Conservation (phyloP, 2,329 filamentous ascomycete species). For the Microdochium bolleyi region DNA sequence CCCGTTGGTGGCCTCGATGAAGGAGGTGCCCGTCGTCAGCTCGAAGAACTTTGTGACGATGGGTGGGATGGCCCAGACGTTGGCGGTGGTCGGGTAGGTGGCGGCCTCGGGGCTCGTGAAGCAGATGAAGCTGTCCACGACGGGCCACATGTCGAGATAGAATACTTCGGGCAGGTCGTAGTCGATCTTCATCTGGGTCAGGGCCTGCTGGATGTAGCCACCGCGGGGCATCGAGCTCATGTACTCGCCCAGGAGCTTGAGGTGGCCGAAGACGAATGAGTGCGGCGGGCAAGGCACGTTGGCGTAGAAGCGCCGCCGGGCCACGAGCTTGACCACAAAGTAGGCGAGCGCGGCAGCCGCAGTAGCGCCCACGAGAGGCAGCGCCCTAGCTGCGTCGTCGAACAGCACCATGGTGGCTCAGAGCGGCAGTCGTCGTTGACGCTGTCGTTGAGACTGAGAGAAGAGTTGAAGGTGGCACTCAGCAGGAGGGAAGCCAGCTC, state of each 20-base stretch:
- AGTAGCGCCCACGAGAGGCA: neutral
- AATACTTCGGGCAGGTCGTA: constrained; percentile 5
- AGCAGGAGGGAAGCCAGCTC: too few relatives aligned
- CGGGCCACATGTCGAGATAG: constrained; percentile 6
- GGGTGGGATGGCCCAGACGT: neutral
- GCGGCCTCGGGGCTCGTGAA: neutral
- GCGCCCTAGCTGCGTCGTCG: neutral
- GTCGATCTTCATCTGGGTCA: constrained; percentile 5
- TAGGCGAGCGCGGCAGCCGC: neutral
- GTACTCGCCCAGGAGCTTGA: constrained; percentile 5
- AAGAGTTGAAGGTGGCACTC: too few relatives aligned
- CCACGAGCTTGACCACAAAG: neutral
- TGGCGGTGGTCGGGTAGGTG: neutral
- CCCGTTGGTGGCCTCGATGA: neutral
- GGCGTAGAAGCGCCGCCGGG: constrained; percentile 4
- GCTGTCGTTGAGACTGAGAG: too few relatives aligned
- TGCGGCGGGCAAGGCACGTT: constrained; percentile 4
- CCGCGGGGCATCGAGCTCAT: neutral
- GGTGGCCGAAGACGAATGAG: constrained; percentile 2
- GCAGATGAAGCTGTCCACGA: neutral
- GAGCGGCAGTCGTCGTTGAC: too few relatives aligned
- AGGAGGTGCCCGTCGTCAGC: neutral
- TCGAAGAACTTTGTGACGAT: neutral
- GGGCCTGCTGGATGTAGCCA: constrained; percentile 1
- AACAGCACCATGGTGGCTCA: neutral